Conservation (phyloP, 2,329 filamentous ascomycete genomes). For the Epichloe typhina region DNA sequence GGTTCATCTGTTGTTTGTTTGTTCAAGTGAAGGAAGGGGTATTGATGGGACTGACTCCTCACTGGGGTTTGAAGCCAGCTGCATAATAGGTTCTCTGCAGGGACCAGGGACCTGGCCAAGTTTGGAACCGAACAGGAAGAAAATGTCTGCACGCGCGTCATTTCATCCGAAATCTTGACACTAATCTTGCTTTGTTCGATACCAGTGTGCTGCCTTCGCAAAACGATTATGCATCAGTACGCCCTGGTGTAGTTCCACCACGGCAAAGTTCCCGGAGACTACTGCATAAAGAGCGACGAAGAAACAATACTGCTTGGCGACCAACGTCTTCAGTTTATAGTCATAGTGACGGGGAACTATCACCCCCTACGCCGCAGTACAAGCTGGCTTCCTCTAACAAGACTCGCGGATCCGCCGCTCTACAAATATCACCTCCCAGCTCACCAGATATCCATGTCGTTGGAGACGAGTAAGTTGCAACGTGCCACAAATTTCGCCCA, state of each 20-base stretch:
- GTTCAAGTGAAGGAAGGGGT: not conserved
- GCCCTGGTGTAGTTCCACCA: slow-evolving; percentile 20
- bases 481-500: not conserved
- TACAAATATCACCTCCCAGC: slow-evolving; percentile 41
- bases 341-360: slow-evolving; percentile 19
- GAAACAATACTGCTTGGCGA: slow-evolving; percentile 24
- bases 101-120: not conserved
- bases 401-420: slow-evolving; percentile 27
- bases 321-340: slow-evolving; percentile 44
- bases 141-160: not conserved
- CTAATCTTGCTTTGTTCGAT: not conserved
- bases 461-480: slow-evolving; percentile 27
- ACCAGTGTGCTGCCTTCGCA: slow-evolving; percentile 8
- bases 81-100: not conserved
- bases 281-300: slow-evolving; percentile 6
- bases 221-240: slow-evolving; percentile 7
- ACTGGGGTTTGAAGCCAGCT: not conserved
- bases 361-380: slow-evolving; percentile 25
- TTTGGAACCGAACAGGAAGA: not conserved
- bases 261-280: slow-evolving; percentile 22
- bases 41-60: not conserved
- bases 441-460: slow-evolving; percentile 34
- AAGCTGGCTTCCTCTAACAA: slow-evolving; percentile 15
- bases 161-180: not conserved
- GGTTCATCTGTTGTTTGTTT: not conserved